phyloP scores from a whole-genome alignment of 148 eudicot species.

The Cornus kousa region DNA sequence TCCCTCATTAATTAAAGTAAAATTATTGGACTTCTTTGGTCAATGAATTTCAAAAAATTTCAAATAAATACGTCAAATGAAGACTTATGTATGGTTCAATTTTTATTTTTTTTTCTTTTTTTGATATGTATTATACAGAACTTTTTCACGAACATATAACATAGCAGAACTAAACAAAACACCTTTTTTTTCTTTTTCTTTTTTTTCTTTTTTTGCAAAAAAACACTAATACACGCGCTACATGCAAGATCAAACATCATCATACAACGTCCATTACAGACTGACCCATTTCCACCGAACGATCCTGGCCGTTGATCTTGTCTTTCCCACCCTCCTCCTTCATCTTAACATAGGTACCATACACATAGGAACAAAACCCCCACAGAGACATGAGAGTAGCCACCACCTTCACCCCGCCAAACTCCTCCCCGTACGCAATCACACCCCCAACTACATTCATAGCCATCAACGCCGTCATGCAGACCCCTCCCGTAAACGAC shows the following conservation, averaged over 20 bases:
- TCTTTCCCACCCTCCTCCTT: constrained; percentile 13
- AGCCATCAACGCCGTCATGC: constrained; percentile 64
- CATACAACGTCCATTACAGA: constrained; percentile 3
- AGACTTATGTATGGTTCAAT: too few relatives aligned
- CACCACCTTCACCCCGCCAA: constrained; percentile 57
- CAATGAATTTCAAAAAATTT: too few relatives aligned
- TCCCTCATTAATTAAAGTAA: too few relatives aligned
- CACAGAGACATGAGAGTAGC: constrained; percentile 63
- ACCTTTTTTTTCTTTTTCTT: too few relatives aligned
- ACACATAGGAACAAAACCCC: constrained; percentile 85
- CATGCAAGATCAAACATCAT: not conserved
- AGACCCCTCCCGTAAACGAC: constrained; percentile 66
- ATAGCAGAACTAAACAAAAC: too few relatives aligned
- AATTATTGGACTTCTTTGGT: too few relatives aligned
- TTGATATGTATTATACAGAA: too few relatives aligned
- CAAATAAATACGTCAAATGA: too few relatives aligned
- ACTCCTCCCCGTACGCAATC: constrained; percentile 59
- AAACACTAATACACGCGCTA: not conserved
- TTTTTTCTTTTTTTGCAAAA: too few relatives aligned
- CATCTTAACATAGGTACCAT: constrained; percentile 56
- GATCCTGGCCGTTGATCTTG: constrained; percentile 6
- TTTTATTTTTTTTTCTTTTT: too few relatives aligned
- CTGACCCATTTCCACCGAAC: constrained; percentile 15
- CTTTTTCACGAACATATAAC: too few relatives aligned
- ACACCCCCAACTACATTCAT: constrained; percentile 66